Evolutionary conservation across 2,329 filamentous ascomycete genomes (phyloP).

Genomic region (Cylindrodendrum hubeiense): DNA sequence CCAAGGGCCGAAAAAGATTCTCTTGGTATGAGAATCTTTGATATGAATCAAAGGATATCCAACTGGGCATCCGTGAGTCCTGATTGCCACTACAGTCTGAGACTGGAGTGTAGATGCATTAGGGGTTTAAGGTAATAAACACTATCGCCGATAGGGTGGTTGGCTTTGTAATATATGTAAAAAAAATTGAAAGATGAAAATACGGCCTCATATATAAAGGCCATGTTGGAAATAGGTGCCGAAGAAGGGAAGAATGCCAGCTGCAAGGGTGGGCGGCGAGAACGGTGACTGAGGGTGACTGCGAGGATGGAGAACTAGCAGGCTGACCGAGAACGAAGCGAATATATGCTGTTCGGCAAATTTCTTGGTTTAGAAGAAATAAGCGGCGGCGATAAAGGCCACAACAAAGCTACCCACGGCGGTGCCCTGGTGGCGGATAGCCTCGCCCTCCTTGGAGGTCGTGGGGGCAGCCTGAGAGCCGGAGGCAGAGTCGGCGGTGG

Average conservation of each 20-base stretch:
- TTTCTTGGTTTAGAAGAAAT: conserved; percentile 54
- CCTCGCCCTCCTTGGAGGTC: conserved; percentile 58
- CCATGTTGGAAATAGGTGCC: conserved; percentile 32
- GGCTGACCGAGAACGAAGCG: conserved; percentile 34
- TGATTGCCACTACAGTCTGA: conserved; percentile 8
- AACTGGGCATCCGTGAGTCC: conserved; percentile 30
- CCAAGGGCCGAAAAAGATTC: conserved; percentile 34
- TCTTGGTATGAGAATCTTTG: conserved; percentile 18
- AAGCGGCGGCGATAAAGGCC: conserved; percentile 66
- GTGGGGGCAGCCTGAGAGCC: conserved; percentile 48
- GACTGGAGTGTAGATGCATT: not conserved
- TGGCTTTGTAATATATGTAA: conserved; percentile 46
- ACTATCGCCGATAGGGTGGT: conserved; percentile 48
- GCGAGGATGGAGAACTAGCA: conserved; percentile 20
- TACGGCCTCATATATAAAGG: conserved; percentile 13
- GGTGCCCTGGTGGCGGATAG: conserved; percentile 61
- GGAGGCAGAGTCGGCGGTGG: conserved; percentile 39
- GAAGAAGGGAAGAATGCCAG: conserved; percentile 41
- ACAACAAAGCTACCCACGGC: conserved; percentile 67
- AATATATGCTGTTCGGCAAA: conserved; percentile 18
- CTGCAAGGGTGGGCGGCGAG: conserved; percentile 29
- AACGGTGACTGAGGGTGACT: conserved; percentile 22
- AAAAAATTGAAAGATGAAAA: conserved; percentile 38
- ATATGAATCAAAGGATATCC: conserved; percentile 33
- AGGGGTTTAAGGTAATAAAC: conserved; percentile 47